phyloP scores from a whole-genome alignment of 2,329 filamentous ascomycete genomes.

The Rugonectria rugulosa region DNA sequence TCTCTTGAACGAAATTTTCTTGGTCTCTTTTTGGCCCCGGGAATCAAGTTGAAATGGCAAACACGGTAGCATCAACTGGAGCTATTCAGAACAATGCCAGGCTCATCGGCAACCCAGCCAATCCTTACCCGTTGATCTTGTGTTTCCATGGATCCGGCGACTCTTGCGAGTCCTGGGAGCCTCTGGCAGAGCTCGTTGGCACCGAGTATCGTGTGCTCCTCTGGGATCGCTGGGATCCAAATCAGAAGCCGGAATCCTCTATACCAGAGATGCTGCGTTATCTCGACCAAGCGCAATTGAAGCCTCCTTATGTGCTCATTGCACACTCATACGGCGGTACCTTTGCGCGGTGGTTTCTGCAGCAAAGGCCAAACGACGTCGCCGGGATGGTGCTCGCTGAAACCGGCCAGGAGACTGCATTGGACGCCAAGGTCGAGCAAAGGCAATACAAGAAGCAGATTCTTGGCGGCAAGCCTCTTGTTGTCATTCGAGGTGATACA shows the following conservation, averaged over 20 bases:
- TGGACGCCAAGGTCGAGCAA: slow-evolving; percentile 20
- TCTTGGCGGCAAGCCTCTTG: slow-evolving; percentile 24
- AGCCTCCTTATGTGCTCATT: slow-evolving; percentile 16
- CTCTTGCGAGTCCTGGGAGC: slow-evolving; percentile 28
- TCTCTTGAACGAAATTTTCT: too few species aligned
- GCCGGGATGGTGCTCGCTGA: slow-evolving; percentile 33
- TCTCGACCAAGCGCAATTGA: background rate
- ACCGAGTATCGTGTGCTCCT: slow-evolving; percentile 19
- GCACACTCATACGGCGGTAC: slow-evolving; percentile 34
- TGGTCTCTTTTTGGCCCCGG: too few species aligned
- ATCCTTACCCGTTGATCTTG: slow-evolving; percentile 20
- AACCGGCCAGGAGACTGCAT: slow-evolving; percentile 32
- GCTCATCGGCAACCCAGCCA: background rate
- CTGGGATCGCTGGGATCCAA: slow-evolving; percentile 20
- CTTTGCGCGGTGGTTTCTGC: slow-evolving; percentile 27
- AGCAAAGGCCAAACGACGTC: slow-evolving; percentile 19
- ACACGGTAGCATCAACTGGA: too few species aligned
- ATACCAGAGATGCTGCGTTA: slow-evolving; percentile 1
- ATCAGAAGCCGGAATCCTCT: slow-evolving; percentile 3
- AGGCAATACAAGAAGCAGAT: slow-evolving; percentile 23
- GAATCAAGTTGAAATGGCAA: too few species aligned
- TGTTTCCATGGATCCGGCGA: slow-evolving; percentile 33
- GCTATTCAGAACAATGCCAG: background rate
- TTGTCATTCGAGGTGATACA: slow-evolving; percentile 30
- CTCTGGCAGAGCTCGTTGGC: slow-evolving; percentile 14